Conservation (phyloP, 805 yeast species). For the Debaryomyces prosopidis region DNA sequence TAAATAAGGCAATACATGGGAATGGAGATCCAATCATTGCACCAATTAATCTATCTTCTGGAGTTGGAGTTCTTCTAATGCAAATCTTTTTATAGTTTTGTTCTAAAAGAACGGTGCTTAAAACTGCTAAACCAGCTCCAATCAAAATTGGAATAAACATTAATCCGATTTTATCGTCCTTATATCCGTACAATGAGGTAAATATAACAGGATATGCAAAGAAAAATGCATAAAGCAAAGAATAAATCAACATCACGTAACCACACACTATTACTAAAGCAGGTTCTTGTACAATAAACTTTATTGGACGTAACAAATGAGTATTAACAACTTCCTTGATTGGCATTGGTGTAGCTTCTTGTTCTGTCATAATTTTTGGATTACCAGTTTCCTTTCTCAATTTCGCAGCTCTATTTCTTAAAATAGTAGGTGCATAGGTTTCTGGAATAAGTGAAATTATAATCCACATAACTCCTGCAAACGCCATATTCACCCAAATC, state of each 20-base stretch:
- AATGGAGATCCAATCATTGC: conserved; percentile 83
- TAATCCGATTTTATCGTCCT: conserved; percentile 77
- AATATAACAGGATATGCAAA: conserved; percentile 94
- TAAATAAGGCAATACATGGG: conserved; percentile 78
- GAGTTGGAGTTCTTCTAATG: conserved; percentile 60
- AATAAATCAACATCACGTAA: conserved; percentile 85
- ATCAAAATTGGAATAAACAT: conserved; percentile 89
- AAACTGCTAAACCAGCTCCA: conserved; percentile 75
- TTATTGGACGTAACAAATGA: conserved; percentile 78
- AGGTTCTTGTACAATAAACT: conserved; percentile 77
- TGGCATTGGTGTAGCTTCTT: conserved; percentile 78
- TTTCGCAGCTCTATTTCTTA: conserved; percentile 62
- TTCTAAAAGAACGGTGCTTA: conserved; percentile 77
- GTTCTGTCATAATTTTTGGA: conserved; percentile 84
- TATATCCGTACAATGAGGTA: conserved; percentile 69
- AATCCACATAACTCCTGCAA: conserved; percentile 84
- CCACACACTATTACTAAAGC: conserved; percentile 80
- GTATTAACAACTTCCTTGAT: conserved; percentile 67
- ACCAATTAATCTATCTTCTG: conserved; percentile 79
- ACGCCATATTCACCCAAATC: conserved; percentile 91
- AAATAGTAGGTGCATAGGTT: conserved; percentile 82
- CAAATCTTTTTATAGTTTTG: conserved; percentile 53
- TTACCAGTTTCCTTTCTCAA: conserved; percentile 81
- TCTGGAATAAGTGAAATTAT: conserved; percentile 72
- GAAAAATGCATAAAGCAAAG: conserved; percentile 90